Evolutionary conservation across 768 basidiomycete species (phyloP), one percentile per base, ranked within the genome.

Genomic region (Fistulinella prunicolor): DNA sequence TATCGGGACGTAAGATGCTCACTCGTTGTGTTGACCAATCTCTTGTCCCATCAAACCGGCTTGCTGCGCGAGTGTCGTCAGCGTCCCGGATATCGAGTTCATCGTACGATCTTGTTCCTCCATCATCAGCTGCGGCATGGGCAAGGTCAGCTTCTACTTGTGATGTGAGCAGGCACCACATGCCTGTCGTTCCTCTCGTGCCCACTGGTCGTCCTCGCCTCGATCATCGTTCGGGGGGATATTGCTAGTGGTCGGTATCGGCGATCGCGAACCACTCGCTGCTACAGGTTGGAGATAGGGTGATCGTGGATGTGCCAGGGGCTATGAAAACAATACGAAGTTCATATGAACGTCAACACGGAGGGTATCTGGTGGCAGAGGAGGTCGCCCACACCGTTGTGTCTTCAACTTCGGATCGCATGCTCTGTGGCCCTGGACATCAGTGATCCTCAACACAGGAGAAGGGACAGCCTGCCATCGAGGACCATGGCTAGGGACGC

Each of bases 41-140:
- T 99, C 96, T 48, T 82, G 83, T 0, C 95, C 95, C 83, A 99
- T 99, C 26, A 97, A 72, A 10, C 86, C 88, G 0, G 96, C 96
- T 69, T 98, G 96, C 54, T 89, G 85, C 0, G 86, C 85, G 7
- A 99, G 72, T 1, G 87, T 94, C 47, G 64, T 82, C 44, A 99
- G 67, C 2, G 94, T 94, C 0, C 93, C 92, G 0, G 86, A 80
- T 62, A 99, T 94, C 0, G 86, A 80, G 46, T 86, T 83, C 58
- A 99, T 86, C 0, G 94, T 87, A 23, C 82, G 77, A 62, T 99
- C 96, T 73, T 99, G 96, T 59, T 89, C 80, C 40, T 77, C 78
- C 21, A 97, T 81, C 69, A 97, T 82, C 63, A 94, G 77, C 90
- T 94, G 64, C 39, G 22, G 26, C 7, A 64, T 5, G 9, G 21